phyloP scores from a whole-genome alignment of 1,139 yeast genomes.

The Candida anutae region DNA sequence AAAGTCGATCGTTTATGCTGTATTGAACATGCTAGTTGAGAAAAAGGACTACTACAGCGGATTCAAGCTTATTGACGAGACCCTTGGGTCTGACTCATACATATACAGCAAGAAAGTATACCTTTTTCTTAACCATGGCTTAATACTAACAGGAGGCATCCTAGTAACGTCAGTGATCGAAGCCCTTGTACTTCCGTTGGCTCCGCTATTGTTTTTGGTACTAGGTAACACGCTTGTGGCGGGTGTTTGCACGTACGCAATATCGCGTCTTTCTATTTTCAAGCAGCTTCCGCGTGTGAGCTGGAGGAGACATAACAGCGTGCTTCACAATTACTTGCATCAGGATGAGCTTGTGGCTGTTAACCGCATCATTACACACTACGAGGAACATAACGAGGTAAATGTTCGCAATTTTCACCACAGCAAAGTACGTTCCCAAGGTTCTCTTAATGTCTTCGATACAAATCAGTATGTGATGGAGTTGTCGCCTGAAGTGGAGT shows the following conservation, averaged over 20 bases:
- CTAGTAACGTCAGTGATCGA: slow-evolving; percentile 3
- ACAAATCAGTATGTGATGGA: slow-evolving; percentile 23
- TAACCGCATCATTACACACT: slow-evolving; percentile 27
- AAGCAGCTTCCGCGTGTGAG: slow-evolving; percentile 20
- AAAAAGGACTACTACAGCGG: slow-evolving; percentile 28
- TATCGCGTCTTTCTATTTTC: slow-evolving; percentile 10
- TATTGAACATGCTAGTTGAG: slow-evolving; percentile 16
- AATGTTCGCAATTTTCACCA: slow-evolving; percentile 32
- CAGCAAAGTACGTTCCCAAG: slow-evolving; percentile 19
- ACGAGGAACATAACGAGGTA: slow-evolving; percentile 34
- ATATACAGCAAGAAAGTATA: not conserved
- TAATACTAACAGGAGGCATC: not conserved
- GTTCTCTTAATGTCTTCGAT: slow-evolving; percentile 12
- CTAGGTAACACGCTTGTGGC: not conserved
- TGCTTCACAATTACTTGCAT: slow-evolving; percentile 16
- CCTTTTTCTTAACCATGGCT: not conserved
- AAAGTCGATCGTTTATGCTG: slow-evolving; percentile 8
- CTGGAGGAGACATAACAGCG: slow-evolving; percentile 27
- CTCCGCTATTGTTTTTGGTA: slow-evolving; percentile 7
- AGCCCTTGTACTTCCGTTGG: slow-evolving; percentile 6
- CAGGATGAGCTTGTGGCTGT: slow-evolving; percentile 22
- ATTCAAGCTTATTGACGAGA: slow-evolving; percentile 23
- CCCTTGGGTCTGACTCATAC: slow-evolving; percentile 8
- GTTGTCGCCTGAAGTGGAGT: slow-evolving; percentile 2
- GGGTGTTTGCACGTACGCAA: not conserved